A percentile compares a stretch with the other conserved stretches of the same genome.
Conservation (phyloP, 2,329 filamentous ascomycete genomes). For the Paecilomyces sp. region DNA sequence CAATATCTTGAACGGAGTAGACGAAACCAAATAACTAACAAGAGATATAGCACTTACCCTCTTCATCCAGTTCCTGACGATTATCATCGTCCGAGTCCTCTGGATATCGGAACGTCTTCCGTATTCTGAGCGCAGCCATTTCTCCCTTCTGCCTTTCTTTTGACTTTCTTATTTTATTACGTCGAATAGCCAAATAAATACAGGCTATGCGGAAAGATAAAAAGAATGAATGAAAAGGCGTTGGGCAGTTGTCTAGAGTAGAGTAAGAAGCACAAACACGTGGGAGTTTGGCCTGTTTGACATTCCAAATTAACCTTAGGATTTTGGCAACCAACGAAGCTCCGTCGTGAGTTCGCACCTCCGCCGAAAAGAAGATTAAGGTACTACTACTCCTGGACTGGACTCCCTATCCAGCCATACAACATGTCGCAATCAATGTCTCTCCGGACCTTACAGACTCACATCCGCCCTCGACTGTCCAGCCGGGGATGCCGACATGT, state of each 20-base stretch:
- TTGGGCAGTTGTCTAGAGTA: constrained; percentile 2
- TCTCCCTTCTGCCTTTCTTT: not conserved
- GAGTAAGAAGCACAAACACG: not conserved
- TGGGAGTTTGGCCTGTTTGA: constrained; percentile 21
- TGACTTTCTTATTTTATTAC: not conserved
- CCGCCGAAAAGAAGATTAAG: not conserved
- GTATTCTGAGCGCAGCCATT: constrained; percentile 57
- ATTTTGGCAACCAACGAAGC: not conserved
- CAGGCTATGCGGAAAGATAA: not conserved
- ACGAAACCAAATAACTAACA: not conserved
- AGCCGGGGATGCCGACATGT: constrained; percentile 6
- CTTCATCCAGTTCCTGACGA: constrained; percentile 64
- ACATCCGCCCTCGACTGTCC: constrained; percentile 12
- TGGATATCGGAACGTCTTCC: constrained; percentile 72
- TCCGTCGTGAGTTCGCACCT: not conserved
- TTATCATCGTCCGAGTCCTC: constrained; percentile 49
- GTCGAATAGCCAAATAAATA: not conserved
- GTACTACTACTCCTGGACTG: not conserved
- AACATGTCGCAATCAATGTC: constrained; percentile 10
- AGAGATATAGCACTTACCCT: constrained; percentile 47
- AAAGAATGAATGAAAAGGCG: not conserved
- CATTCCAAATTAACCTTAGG: constrained; percentile 1
- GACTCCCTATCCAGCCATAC: not conserved
- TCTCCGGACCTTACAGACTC: constrained; percentile 9
- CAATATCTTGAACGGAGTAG: no score